Percentiles rank a stretch among this genome's conserved stretches.
Evolutionary conservation across 495 filamentous ascomycete genomes (phyloP).

Genomic region (Xylaria scruposa): DNA sequence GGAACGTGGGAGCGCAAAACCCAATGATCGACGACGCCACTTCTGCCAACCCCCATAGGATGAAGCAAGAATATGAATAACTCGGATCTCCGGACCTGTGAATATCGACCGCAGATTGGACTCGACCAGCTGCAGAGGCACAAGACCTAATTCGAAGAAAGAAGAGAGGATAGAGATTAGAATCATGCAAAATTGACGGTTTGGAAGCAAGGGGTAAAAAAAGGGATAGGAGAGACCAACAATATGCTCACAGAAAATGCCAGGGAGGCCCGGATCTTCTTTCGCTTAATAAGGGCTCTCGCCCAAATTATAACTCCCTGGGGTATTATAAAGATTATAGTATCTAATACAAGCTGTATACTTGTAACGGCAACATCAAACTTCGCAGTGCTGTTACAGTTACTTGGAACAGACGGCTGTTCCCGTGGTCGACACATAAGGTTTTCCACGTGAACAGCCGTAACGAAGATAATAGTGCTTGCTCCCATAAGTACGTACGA

Average conservation of each 20-base stretch:
- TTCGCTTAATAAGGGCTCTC: neutral
- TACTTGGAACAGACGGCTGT: neutral
- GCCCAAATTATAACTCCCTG: neutral
- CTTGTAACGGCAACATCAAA: constrained; percentile 4
- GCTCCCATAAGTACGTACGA: too few relatives aligned
- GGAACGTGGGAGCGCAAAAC: constrained; percentile 11
- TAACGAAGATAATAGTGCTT: too few relatives aligned
- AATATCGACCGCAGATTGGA: neutral
- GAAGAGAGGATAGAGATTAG: neutral
- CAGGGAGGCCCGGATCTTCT: neutral
- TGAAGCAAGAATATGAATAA: neutral
- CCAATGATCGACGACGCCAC: neutral
- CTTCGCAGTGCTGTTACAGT: neutral
- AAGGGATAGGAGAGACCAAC: neutral
- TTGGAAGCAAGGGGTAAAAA: neutral
- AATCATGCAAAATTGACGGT: neutral
- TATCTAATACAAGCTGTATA: neutral
- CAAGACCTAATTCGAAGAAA: neutral
- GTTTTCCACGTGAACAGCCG: too few relatives aligned
- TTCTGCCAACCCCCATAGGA: constrained; percentile 16
- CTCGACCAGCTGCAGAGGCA: constrained; percentile 8
- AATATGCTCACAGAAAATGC: constrained; percentile 11
- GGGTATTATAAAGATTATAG: neutral
- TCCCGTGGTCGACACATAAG: constrained; percentile 7
- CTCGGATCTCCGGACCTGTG: neutral